These are phyloP conservation scores for Tripidium arundinaceum DNA, from an alignment of 202 grass and related monocot genomes.

Conservation along the genomic window DNA sequence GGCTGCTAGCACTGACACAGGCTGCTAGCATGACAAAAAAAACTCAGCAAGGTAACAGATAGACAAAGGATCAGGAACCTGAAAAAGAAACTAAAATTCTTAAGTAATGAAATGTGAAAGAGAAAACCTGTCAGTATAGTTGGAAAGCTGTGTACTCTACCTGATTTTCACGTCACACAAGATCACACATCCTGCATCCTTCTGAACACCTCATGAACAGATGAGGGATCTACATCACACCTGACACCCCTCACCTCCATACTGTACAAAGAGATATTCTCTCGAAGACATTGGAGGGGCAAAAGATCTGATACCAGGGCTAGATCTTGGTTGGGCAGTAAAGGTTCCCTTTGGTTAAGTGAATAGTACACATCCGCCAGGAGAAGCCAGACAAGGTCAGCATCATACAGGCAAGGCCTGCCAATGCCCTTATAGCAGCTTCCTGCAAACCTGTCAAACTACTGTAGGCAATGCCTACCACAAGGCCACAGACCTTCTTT, in stretches of 20 bases:
- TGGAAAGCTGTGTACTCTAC: not conserved
- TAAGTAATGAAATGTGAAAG: constrained; percentile 7
- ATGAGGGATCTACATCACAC: constrained; percentile 56
- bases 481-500: constrained; percentile 75
- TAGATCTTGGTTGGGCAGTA: constrained; percentile 41
- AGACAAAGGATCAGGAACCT: constrained; percentile 13
- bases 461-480: constrained; percentile 82
- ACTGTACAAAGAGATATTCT: constrained; percentile 76
- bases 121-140: not conserved
- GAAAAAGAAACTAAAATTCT: not conserved
- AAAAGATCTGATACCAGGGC: constrained; percentile 59
- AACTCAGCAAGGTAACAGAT: not conserved
- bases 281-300: constrained; percentile 51
- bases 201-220: constrained; percentile 51
- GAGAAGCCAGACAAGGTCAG: constrained; percentile 91
- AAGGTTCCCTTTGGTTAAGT: constrained; percentile 53
- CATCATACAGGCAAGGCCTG: constrained; percentile 63
- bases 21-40: not conserved
- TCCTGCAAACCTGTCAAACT: constrained; percentile 56
- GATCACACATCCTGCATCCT: constrained; percentile 32
- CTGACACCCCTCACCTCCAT: constrained; percentile 64
- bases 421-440: constrained; percentile 64
- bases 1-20: too few species aligned
- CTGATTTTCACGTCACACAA: constrained; percentile 24
- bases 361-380: constrained; percentile 84